Evolutionary conservation across 306 rosid species (phyloP).

Genomic region (Vigna mungo): DNA sequence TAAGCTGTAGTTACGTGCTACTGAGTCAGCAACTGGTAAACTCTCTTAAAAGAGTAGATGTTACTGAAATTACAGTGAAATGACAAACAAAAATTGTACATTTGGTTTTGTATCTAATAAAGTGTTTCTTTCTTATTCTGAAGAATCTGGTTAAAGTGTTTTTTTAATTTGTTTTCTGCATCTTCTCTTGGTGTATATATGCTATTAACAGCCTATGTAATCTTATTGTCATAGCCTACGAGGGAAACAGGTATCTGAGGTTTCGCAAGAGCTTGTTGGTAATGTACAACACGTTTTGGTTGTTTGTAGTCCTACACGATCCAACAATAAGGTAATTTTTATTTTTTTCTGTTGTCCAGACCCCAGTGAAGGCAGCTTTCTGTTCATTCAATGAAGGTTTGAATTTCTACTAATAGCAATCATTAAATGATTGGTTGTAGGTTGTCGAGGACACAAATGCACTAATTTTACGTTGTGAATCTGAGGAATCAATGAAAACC

Average conservation of each 20-base stretch:
- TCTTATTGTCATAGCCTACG: conserved; percentile 68
- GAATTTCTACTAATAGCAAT: conserved; percentile 30
- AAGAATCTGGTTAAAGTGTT: conserved; percentile 30
- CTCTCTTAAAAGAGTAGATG: no score
- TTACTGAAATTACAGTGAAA: no score
- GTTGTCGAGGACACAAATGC: conserved; percentile 92
- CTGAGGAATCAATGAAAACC: conserved; percentile 74
- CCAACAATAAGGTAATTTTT: conserved; percentile 66
- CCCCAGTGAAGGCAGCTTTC: conserved; percentile 18
- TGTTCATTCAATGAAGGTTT: conserved; percentile 18
- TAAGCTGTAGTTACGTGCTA: no score
- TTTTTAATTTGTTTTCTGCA: conserved; percentile 27
- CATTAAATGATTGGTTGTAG: conserved; percentile 53
- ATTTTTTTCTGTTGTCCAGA: conserved; percentile 33
- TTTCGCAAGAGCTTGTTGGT: conserved; percentile 77
- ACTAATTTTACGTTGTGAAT: conserved; percentile 75
- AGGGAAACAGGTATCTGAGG: conserved; percentile 78
- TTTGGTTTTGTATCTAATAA: no score
- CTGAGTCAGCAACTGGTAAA: no score
- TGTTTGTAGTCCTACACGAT: conserved; percentile 62
- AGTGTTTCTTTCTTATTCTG: conserved; percentile 1
- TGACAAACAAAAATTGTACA: no score
- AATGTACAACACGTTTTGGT: conserved; percentile 82
- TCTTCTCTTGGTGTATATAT: conserved; percentile 36
- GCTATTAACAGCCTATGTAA: conserved; percentile 37